Percentiles rank a stretch among this genome's conserved stretches.
phyloP scores from a whole-genome alignment of 148 eudicot species.

The Suaeda aralocaspica region DNA sequence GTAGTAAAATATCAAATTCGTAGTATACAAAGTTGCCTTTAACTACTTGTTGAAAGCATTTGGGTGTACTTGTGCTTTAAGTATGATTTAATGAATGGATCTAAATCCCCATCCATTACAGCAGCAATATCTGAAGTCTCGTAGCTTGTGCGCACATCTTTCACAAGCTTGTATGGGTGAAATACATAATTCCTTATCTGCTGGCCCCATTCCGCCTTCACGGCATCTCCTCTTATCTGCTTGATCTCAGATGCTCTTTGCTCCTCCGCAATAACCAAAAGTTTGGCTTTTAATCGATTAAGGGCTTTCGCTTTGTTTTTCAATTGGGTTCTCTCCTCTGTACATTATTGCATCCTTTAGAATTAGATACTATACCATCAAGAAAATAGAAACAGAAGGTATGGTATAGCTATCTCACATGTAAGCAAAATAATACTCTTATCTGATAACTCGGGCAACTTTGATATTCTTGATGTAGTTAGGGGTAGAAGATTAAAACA shows the following conservation, averaged over 20 bases:
- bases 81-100: slow-evolving; percentile 76
- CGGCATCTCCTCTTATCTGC: slow-evolving; percentile 91
- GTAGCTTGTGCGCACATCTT: slow-evolving; percentile 76
- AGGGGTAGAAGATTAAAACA: too few relatives aligned
- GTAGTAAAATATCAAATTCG: neutral
- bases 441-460: too few relatives aligned
- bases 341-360: neutral
- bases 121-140: slow-evolving; percentile 81
- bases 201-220: slow-evolving; percentile 99
- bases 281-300: slow-evolving; percentile 88
- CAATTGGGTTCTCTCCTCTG: slow-evolving; percentile 88
- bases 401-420: neutral
- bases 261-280: slow-evolving; percentile 85
- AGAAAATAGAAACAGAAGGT: neutral
- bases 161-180: slow-evolving; percentile 97
- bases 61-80: slow-evolving; percentile 70
- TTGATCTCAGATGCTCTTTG: slow-evolving; percentile 92
- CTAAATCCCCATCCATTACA: slow-evolving; percentile 96
- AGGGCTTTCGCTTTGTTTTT: slow-evolving; percentile 87
- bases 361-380: neutral
- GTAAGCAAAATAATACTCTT: too few relatives aligned
- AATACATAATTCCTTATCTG: slow-evolving; percentile 93
- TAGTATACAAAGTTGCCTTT: slow-evolving; percentile 14
- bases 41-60: slow-evolving; percentile 22
- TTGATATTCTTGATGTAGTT: neutral